These are phyloP conservation scores for Pneumocystis oryctolagi DNA, from an alignment of 1,139 yeast genomes.

Conservation along the genomic window DNA sequence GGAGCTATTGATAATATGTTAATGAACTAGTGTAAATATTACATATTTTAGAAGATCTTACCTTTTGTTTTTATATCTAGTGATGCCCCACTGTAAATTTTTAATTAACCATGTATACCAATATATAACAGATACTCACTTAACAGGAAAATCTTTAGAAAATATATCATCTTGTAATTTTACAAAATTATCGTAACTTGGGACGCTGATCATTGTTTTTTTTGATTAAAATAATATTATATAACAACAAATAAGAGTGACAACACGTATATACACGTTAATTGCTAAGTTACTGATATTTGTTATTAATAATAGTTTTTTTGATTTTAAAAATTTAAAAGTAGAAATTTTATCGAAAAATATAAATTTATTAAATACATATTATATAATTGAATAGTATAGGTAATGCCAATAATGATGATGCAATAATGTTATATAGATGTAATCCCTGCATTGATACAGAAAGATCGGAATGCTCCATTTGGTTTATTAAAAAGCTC, in stretches of 20 bases:
- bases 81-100: background rate
- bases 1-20: slow-evolving; percentile 39
- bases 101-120: background rate
- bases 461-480: slow-evolving; percentile 62
- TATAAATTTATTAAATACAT: background rate
- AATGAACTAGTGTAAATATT: background rate
- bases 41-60: background rate
- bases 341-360: background rate
- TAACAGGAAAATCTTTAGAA: background rate
- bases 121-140: background rate
- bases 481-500: slow-evolving; percentile 49
- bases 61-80: background rate
- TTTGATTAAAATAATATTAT: background rate
- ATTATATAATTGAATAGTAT: background rate
- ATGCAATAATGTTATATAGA: slow-evolving; percentile 6
- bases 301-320: background rate
- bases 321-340: background rate
- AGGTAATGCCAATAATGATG: background rate
- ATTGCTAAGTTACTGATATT: background rate
- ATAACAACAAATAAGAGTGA: background rate
- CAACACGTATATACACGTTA: background rate
- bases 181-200: background rate
- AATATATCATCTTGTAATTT: background rate
- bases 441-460: slow-evolving; percentile 43
- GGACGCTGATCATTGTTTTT: background rate